These are phyloP conservation scores for Eucalyptus pauciflora DNA, from an alignment of 345 rosid genomes.

Conservation along the genomic window DNA sequence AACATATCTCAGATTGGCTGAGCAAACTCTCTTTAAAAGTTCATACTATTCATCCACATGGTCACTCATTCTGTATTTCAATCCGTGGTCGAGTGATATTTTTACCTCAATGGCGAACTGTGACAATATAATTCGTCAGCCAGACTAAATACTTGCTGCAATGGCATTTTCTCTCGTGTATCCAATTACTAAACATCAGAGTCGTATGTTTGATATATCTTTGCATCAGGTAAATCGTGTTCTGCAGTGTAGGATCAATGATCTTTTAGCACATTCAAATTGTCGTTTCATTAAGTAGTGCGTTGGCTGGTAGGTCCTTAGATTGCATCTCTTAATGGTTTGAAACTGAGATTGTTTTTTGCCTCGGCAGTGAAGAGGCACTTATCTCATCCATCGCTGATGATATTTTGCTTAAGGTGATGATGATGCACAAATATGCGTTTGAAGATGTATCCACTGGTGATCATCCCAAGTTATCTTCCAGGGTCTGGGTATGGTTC, in stretches of 20 bases:
- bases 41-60: no score
- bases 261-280: background rate
- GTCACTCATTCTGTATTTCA: no score
- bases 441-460: no score
- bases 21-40: no score
- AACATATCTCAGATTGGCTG: no score
- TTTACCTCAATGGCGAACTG: rapidly evolving
- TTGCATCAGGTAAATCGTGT: no score
- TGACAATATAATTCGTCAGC: rapidly evolving
- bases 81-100: no score
- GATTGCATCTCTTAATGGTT: background rate
- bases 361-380: background rate
- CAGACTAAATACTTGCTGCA: rapidly evolving
- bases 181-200: rapidly evolving
- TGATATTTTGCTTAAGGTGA: background rate
- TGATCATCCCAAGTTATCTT: background rate
- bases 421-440: background rate
- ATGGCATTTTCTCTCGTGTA: rapidly evolving
- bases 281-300: background rate
- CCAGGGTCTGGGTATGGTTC: background rate
- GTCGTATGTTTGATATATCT: no score
- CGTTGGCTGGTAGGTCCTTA: background rate
- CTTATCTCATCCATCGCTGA: rapidly evolving
- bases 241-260: background rate
- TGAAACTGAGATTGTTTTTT: background rate